Evolutionary conservation across 2,329 filamentous ascomycete genomes (phyloP), one percentile per base, ranked within the genome.

Genomic region (Clarireedia hainanense): DNA sequence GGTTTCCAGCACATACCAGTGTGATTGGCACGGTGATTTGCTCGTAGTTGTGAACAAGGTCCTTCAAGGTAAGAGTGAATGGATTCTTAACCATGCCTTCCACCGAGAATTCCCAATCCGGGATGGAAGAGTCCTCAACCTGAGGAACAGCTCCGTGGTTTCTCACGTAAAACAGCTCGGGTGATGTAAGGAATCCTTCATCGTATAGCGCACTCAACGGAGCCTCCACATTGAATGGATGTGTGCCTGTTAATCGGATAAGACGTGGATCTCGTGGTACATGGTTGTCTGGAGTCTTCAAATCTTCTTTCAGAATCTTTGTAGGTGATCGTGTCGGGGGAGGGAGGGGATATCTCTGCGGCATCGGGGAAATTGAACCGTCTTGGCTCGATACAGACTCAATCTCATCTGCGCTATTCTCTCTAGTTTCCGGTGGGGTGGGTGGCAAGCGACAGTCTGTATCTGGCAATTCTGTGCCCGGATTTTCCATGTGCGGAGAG

Each of bases 161-260:
- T 37, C 91, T 78, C 7, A 96, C 91, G 69, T 95, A 96, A 72
- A 95, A 94, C 1, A 96, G 75, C 64, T 95, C 87, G 12, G 90
- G 87, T 40, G 85, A 89, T 0, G 91, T 96, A 39, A 96, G 74
- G 67, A 96, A 96, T 0, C 91, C 90, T 73, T 80, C 75, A 47
- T 92, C 80, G 70, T 84, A 96, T 1, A 96, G 75, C 15, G 84
- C 83, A 54, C 82, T 88, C 7, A 96, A 73, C 0, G 91, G 91
- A 9, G 91, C 80, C 71, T 96, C 91, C 49, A 88, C 86, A 64
- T 96, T 96, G 75, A 95, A 95, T 1, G 91, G 91, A 70, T 96
- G 91, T 5, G 89, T 80, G 24, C 91, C 91, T 10, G 91, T 96
- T 14, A 96, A 75, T 50, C 91, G 81, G 61, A 96, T 94, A 15